Conservation (phyloP, 441 rosid genomes). For the Populus hybrid region DNA sequence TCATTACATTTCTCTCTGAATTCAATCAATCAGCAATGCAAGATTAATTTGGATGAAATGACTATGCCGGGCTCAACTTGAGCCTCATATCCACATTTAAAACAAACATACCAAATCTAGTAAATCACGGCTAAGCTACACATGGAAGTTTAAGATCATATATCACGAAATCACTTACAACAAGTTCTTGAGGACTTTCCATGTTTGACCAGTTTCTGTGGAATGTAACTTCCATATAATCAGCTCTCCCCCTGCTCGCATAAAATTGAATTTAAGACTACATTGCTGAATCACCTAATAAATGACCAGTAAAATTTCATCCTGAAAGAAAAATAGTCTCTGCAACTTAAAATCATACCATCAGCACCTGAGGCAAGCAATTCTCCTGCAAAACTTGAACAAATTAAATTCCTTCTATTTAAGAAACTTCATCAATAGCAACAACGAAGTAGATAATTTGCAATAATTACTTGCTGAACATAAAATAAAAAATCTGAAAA, state of each 20-base stretch:
- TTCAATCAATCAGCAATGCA: background rate
- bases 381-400: slow-evolving; percentile 55
- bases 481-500: background rate
- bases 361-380: slow-evolving; percentile 96
- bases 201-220: slow-evolving; percentile 65
- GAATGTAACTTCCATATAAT: slow-evolving; percentile 75
- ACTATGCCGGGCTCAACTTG: background rate
- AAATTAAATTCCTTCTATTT: background rate
- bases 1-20: background rate
- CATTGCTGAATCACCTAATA: background rate
- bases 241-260: slow-evolving; percentile 73
- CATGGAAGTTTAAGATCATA: slow-evolving; percentile 9
- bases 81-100: background rate
- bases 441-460: background rate
- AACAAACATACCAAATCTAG: background rate
- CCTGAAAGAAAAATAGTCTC: slow-evolving; percentile 5
- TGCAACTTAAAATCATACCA: slow-evolving; percentile 44
- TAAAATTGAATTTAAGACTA: slow-evolving; percentile 10
- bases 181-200: slow-evolving; percentile 79
- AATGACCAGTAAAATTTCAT: background rate
- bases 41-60: background rate
- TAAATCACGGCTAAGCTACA: background rate
- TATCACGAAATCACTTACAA: slow-evolving; percentile 45
- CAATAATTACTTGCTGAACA: background rate
- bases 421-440: background rate